Evolutionary conservation across 176 grass and related monocot species (phyloP).

Genomic region (Lolium perenne): DNA sequence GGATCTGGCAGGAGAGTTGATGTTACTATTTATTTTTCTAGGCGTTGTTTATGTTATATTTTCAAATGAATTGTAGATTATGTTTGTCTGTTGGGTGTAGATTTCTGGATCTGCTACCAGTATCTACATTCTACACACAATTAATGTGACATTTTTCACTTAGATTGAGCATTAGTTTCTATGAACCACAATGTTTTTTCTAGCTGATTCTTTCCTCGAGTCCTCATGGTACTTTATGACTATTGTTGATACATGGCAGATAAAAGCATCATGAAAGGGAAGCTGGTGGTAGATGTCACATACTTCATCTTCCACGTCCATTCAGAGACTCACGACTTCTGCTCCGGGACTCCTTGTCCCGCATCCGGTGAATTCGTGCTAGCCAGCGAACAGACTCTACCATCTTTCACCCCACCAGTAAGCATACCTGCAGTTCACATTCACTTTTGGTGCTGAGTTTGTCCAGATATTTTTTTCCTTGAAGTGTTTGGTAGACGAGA

Average conservation of each 20-base stretch:
- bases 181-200: background rate
- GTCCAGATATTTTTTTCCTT: background rate
- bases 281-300: slow-evolving; percentile 68
- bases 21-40: background rate
- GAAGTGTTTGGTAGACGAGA: background rate
- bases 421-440: background rate
- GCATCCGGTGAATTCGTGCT: slow-evolving; percentile 55
- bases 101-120: background rate
- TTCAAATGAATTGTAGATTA: background rate
- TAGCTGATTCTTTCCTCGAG: background rate
- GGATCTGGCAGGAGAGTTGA: background rate
- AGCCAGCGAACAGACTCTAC: slow-evolving; percentile 49
- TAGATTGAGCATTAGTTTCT: background rate
- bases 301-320: slow-evolving; percentile 75
- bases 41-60: background rate
- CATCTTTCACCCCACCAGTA: slow-evolving; percentile 64
- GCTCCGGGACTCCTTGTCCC: slow-evolving; percentile 67
- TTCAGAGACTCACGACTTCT: slow-evolving; percentile 76
- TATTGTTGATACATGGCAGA: slow-evolving; percentile 58
- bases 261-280: slow-evolving; percentile 54
- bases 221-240: slow-evolving; percentile 7
- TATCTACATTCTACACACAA: background rate
- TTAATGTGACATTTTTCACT: background rate
- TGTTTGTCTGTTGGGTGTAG: background rate
- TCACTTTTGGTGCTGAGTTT: background rate